phyloP scores from a whole-genome alignment of 495 filamentous ascomycete species.

The Hypoxylon lienhwacheense region DNA sequence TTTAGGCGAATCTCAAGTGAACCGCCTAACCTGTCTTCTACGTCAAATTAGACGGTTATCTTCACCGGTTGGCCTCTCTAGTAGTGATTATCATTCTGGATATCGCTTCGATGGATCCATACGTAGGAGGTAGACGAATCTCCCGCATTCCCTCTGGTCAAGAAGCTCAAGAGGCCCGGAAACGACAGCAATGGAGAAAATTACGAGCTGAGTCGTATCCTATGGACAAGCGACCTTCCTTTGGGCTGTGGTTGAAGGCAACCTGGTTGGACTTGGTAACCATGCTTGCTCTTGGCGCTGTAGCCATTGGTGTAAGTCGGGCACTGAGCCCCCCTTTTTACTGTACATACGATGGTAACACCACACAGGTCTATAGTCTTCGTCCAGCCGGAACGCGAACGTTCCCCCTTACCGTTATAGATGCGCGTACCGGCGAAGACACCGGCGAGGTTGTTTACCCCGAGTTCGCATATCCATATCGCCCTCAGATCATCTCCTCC shows the following conservation, averaged over 20 bases:
- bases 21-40: no score
- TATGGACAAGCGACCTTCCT: slow-evolving; percentile 44
- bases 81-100: not conserved
- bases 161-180: not conserved
- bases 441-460: slow-evolving; percentile 53
- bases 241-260: slow-evolving; percentile 49
- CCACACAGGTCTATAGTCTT: slow-evolving; percentile 41
- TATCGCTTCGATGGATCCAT: slow-evolving; percentile 19
- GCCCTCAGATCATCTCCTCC: slow-evolving; percentile 52
- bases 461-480: slow-evolving; percentile 52
- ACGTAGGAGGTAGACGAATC: slow-evolving; percentile 20
- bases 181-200: not conserved
- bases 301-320: slow-evolving; percentile 48
- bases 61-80: not conserved
- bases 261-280: slow-evolving; percentile 53
- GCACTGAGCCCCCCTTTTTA: not conserved
- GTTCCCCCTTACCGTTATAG: slow-evolving; percentile 48
- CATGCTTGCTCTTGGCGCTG: slow-evolving; percentile 47
- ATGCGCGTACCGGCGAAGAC: slow-evolving; percentile 17
- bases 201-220: slow-evolving; percentile 19
- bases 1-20: no score
- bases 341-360: not conserved
- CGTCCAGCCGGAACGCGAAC: slow-evolving; percentile 44
- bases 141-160: slow-evolving; percentile 1
- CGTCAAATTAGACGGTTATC: no score